Base-by-base conservation (phyloP, 306 rosid genomes). In the Cicer yamashitae region DNA sequence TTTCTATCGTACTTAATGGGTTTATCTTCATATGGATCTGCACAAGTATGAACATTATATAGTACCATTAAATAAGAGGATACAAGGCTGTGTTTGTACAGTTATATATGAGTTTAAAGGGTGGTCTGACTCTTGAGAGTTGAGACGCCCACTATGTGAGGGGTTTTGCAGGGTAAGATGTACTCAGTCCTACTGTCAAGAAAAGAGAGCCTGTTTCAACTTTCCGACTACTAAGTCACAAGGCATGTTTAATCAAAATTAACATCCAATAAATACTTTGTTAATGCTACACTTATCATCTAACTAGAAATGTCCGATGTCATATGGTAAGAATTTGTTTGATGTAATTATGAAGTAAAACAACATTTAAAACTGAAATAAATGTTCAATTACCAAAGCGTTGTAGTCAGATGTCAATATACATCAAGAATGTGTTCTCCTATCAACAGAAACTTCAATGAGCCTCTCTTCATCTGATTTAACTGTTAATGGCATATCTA, bases 381-480 rank as follows among this genome's bases (percentile, higher is more conserved):
- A 50, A 54, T 77, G 43, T 52, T 69, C 47, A 56, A 46, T 74
- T 70, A 78, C 81, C 88, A 53, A 68, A 78, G 52, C 69, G 69
- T 63, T 41, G 77, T 10, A 71, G 66, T 66, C 34, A 38, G 73
- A 67, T 46, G 56, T 58, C 45, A 58, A 71, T 73, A 64, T n/a
- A 41, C 75, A 80, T 94, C 89, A 86, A 17, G 90, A 82, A 34
- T 47, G 90, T 70, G 90, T 51, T 89, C 83, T 84, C 81, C 77
- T 82, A 39, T 89, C 91, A 64, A 87, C 83, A 60, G 92, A 77
- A 81, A 82, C 89, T 80, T 88, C 90, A 61, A 85, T 45, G 22
- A 91, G 89, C 86, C 59, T 87, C 82, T 83, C 94, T 37, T 88
- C 89, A 83, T 84, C 89, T 54, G 91, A 46, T 84, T 85, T 91